A percentile compares a stretch with the other conserved stretches of the same genome.
phyloP scores from a whole-genome alignment of 352 stramenopile genomes.

The Pythium phragmitis region DNA sequence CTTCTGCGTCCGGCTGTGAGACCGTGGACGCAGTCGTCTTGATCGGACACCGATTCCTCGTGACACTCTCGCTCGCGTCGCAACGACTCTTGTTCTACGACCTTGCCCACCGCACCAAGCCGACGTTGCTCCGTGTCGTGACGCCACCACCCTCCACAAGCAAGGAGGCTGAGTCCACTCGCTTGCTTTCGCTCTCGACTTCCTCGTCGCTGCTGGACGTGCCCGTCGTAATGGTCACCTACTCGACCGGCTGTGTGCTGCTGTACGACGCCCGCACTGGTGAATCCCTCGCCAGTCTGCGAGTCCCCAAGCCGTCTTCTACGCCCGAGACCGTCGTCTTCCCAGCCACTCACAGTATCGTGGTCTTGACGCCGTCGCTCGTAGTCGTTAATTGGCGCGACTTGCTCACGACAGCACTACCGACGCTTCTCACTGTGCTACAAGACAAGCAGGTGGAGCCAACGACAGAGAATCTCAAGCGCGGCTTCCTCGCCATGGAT shows the following conservation, averaged over 20 bases:
- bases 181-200: slow-evolving; percentile 26
- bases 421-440: slow-evolving; percentile 26
- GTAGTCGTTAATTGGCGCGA: slow-evolving; percentile 39
- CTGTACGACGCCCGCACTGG: slow-evolving; percentile 48
- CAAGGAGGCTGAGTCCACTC: slow-evolving; percentile 6
- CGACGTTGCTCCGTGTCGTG: slow-evolving; percentile 36
- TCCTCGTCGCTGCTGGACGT: slow-evolving; percentile 30
- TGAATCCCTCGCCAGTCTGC: slow-evolving; percentile 42
- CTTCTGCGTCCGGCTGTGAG: background rate
- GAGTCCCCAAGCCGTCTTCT: slow-evolving; percentile 10
- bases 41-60: slow-evolving; percentile 24
- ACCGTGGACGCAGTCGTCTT: slow-evolving; percentile 1
- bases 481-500: slow-evolving; percentile 27
- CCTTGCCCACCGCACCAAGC: slow-evolving; percentile 25
- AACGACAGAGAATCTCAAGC: slow-evolving; percentile 31
- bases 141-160: slow-evolving; percentile 24
- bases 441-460: slow-evolving; percentile 26
- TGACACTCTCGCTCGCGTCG: slow-evolving; percentile 32
- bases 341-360: slow-evolving; percentile 3
- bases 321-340: slow-evolving; percentile 4
- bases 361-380: slow-evolving; percentile 20
- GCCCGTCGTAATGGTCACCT: slow-evolving; percentile 40
- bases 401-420: slow-evolving; percentile 38
- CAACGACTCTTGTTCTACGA: slow-evolving; percentile 54
- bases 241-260: slow-evolving; percentile 46